phyloP scores from a whole-genome alignment of 495 filamentous ascomycete species.

The Bacidia gigantensis region DNA sequence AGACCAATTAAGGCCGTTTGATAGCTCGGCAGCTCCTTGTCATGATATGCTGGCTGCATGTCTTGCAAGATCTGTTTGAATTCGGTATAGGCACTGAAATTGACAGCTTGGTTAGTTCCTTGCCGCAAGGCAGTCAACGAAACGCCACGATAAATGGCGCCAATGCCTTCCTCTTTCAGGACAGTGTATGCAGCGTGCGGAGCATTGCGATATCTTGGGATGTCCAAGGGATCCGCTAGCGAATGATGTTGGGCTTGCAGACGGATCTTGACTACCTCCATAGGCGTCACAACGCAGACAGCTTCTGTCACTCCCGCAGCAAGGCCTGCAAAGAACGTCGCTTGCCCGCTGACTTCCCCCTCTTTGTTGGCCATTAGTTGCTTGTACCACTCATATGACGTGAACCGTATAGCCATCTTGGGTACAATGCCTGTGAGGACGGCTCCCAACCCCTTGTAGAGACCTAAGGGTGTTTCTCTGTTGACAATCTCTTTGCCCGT shows the following conservation, averaged over 20 bases:
- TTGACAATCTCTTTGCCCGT: slow-evolving; percentile 81
- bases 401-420: slow-evolving; percentile 99
- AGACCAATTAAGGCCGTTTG: slow-evolving; percentile 87
- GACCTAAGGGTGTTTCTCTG: slow-evolving; percentile 75
- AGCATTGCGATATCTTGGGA: slow-evolving; percentile 94
- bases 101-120: slow-evolving; percentile 94
- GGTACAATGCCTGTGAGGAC: slow-evolving; percentile 94
- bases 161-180: slow-evolving; percentile 75
- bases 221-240: slow-evolving; percentile 80
- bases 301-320: slow-evolving; percentile 91
- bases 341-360: slow-evolving; percentile 52
- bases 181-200: slow-evolving; percentile 92
- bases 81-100: slow-evolving; percentile 96
- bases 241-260: slow-evolving; percentile 94
- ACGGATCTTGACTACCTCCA: slow-evolving; percentile 98
- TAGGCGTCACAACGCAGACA: slow-evolving; percentile 88
- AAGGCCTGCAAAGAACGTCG: slow-evolving; percentile 83
- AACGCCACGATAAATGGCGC: slow-evolving; percentile 82
- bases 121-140: slow-evolving; percentile 86
- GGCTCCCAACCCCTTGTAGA: slow-evolving; percentile 95
- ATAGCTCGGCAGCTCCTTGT: slow-evolving; percentile 59
- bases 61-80: slow-evolving; percentile 67
- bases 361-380: slow-evolving; percentile 56
- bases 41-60: slow-evolving; percentile 45
- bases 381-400: slow-evolving; percentile 94